Base-by-base conservation (phyloP, 192 early-diverging fungal species). In the Thamnidium elegans region DNA sequence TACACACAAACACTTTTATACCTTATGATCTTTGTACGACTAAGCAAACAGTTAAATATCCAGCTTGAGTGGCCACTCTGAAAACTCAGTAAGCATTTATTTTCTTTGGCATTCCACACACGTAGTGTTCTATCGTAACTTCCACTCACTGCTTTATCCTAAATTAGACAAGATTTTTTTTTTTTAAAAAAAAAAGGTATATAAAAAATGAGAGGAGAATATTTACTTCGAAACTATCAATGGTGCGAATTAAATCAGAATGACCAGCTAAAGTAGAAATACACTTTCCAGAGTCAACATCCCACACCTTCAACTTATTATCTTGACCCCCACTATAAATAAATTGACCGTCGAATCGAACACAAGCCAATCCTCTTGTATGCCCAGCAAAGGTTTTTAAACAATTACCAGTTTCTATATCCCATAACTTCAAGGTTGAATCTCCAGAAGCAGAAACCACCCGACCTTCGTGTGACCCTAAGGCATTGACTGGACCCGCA, bases 21-120 rank as follows among this genome's bases (percentile, higher is more conserved):
- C 61, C 78, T 80, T 23, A 68, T 63, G 7, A 73, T 73, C 50
- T 23, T 80, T 67, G 59, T 88, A 86, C 72, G 89, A 91, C 62
- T 95, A 89, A 36, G 94, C 85, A 80, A 92, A 5, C 96, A 89
- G 76, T 95, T 92, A 82, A 97, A 99, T 10, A 99, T 92, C 95
- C 97, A 97, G 68, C 92, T 93, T 7, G 84, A 83, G 64, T 96
- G 92, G 5, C 86, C 91, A 42, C 86, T 68, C 21, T 73, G 71
- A 47, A 68, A 73, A 23, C 71, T 58, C 3, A 93, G 62, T 36
- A 91, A 71, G 58, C 93, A 85, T 51, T 94, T 68, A 23, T 90
- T 94, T 6, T 87, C 84, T n/a, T 82, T 80, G 43, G 89, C 72
- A 71, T 99, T 91, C 97, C 96, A 98, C 26, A 98, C 88, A 67